These are phyloP conservation scores for Lactarius evosmus DNA, from an alignment of 768 basidiomycete species.

Conservation along the genomic window DNA sequence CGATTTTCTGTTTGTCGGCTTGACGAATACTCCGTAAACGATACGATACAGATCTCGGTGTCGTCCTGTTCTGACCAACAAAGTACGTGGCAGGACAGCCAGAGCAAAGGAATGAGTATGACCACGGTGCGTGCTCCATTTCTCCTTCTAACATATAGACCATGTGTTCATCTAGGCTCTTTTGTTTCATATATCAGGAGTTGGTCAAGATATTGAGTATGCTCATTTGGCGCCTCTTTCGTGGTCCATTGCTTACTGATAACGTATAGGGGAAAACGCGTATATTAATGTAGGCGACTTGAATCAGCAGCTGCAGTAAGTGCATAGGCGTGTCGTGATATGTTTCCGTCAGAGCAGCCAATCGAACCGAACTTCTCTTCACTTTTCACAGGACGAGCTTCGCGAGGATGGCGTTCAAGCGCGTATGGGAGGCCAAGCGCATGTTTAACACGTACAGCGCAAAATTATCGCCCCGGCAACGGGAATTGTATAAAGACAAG, in stretches of 20 bases:
- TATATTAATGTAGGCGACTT: constrained; percentile 9
- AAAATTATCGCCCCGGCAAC: background rate
- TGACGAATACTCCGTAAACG: too few relatives aligned
- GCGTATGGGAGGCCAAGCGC: background rate
- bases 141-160: background rate
- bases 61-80: constrained; percentile 17
- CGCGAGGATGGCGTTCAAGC: background rate
- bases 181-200: constrained; percentile 8
- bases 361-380: background rate
- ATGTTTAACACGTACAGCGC: background rate
- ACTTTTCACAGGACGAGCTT: constrained; percentile 1
- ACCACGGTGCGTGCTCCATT: constrained; percentile 12
- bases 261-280: constrained; percentile 1
- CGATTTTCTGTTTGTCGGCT: background rate
- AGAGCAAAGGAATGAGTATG: constrained; percentile 16
- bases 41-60: constrained; percentile 13
- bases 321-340: background rate
- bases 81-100: constrained; percentile 16
- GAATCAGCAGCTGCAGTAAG: constrained; percentile 15
- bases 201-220: constrained; percentile 14
- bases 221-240: background rate
- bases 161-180: background rate
- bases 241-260: background rate
- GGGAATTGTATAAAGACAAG: background rate
- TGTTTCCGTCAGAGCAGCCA: background rate